phyloP scores from a whole-genome alignment of 345 rosid genomes.

The Citrus glauca region DNA sequence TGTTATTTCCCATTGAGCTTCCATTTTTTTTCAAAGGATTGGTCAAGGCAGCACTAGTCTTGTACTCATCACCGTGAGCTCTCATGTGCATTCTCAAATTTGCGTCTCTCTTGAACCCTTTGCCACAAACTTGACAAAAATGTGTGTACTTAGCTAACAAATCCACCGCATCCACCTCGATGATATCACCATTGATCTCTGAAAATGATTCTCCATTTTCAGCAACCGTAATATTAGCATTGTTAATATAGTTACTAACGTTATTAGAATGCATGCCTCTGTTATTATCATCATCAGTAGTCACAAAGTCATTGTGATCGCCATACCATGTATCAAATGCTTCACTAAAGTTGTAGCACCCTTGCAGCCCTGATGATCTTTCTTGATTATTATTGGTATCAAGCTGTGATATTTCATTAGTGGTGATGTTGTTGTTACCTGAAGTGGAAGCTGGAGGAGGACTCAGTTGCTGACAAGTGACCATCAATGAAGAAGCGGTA shows the following conservation, averaged over 20 bases:
- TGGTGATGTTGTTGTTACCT: constrained; percentile 1
- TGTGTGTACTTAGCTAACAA: constrained; percentile 82
- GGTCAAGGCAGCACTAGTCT: constrained; percentile 63
- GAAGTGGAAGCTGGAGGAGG: not conserved
- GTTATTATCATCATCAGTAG: not conserved
- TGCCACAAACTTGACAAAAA: constrained; percentile 76
- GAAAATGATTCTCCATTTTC: constrained; percentile 6
- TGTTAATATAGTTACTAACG: not conserved
- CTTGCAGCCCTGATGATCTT: constrained; percentile 21
- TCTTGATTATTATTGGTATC: constrained; percentile 12
- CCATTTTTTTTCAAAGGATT: constrained; percentile 43
- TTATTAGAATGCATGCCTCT: not conserved
- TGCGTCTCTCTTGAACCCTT: constrained; percentile 91
- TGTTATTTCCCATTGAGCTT: not conserved
- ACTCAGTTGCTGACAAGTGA: constrained; percentile 60
- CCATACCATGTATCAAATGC: constrained; percentile 28
- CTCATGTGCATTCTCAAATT: constrained; percentile 97
- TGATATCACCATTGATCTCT: constrained; percentile 27
- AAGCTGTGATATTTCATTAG: constrained; percentile 2
- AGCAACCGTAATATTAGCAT: not conserved
- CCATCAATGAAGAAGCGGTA: constrained; percentile 62
- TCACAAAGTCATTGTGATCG: constrained; percentile 6
- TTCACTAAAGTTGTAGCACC: constrained; percentile 20
- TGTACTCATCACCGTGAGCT: constrained; percentile 88
- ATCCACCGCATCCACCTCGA: constrained; percentile 61